These are phyloP conservation scores for Lasiosphaeria hispida DNA, from an alignment of 495 filamentous ascomycete species.

Conservation along the genomic window DNA sequence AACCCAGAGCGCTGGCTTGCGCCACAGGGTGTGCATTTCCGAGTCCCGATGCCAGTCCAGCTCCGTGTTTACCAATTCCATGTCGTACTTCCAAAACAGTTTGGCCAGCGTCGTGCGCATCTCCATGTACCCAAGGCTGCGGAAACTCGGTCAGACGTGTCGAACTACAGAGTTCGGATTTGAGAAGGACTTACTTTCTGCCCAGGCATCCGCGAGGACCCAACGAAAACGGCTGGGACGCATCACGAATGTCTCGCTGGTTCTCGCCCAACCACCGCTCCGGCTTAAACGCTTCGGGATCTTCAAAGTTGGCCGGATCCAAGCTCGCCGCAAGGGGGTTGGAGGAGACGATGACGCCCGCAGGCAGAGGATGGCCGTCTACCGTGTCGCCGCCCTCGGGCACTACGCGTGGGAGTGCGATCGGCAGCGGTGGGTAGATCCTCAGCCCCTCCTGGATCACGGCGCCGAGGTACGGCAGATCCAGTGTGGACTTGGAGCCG, in stretches of 20 bases:
- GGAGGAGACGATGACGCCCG: conserved; percentile 21
- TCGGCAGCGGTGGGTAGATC: conserved; percentile 50
- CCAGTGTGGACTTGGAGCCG: conserved; percentile 34
- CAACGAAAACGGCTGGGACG: conserved; percentile 4
- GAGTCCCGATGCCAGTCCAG: not conserved
- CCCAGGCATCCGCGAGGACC: conserved; percentile 2
- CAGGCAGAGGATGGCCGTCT: conserved; percentile 40
- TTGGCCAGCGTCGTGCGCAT: not conserved
- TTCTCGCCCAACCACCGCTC: conserved; percentile 4
- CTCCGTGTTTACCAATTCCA: not conserved
- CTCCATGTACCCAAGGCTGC: conserved; percentile 5
- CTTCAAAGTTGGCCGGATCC: conserved; percentile 41
- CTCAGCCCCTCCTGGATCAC: conserved; percentile 54
- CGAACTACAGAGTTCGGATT: not conserved
- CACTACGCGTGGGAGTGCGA: conserved; percentile 40
- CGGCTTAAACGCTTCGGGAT: not conserved
- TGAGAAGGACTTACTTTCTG: conserved; percentile 5
- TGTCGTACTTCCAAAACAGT: conserved; percentile 5
- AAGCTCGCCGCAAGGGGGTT: conserved; percentile 45
- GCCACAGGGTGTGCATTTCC: not conserved
- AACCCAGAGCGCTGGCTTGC: not conserved
- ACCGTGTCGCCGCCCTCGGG: conserved; percentile 45
- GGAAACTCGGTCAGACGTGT: not conserved
- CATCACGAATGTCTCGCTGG: not conserved
- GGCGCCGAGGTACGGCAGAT: conserved; percentile 51